phyloP scores from a whole-genome alignment of 176 grass and related monocot genomes.

The Alopecurus myosuroides region DNA sequence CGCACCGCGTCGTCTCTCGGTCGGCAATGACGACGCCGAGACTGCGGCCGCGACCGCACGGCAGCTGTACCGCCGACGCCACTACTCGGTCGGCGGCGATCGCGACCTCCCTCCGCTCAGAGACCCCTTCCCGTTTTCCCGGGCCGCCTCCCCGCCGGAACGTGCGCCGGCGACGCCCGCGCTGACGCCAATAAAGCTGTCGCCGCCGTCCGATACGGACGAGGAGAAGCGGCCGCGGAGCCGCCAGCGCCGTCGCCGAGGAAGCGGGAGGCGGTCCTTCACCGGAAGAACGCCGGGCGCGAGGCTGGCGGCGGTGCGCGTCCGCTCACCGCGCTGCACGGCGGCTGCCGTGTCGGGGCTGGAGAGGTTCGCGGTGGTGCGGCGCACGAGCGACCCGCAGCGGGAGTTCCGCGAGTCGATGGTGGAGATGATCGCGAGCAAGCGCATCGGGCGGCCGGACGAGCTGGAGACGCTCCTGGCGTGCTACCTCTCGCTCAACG shows the following conservation, averaged over 20 bases:
- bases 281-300: conserved; percentile 26
- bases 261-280: conserved; percentile 42
- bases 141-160: not conserved
- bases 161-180: not conserved
- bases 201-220: conserved; percentile 26
- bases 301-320: conserved; percentile 24
- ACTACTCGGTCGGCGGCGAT: conserved; percentile 59
- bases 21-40: conserved; percentile 26
- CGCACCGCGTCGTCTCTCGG: conserved; percentile 36
- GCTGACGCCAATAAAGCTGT: not conserved
- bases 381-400: conserved; percentile 68
- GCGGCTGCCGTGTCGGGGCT: conserved; percentile 27
- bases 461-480: conserved; percentile 84
- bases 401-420: conserved; percentile 73
- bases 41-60: not conserved
- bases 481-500: conserved; percentile 84
- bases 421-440: conserved; percentile 86
- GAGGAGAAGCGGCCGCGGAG: conserved; percentile 13
- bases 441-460: conserved; percentile 61
- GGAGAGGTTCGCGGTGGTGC: conserved; percentile 78
- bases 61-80: conserved; percentile 24
- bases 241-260: conserved; percentile 10
- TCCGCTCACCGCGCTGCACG: conserved; percentile 29
- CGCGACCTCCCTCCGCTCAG: conserved; percentile 34
- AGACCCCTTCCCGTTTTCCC: conserved; percentile 42